Base-by-base conservation (phyloP, 495 filamentous ascomycete species). In the Aspergillus sclerotiicarbonarius region DNA sequence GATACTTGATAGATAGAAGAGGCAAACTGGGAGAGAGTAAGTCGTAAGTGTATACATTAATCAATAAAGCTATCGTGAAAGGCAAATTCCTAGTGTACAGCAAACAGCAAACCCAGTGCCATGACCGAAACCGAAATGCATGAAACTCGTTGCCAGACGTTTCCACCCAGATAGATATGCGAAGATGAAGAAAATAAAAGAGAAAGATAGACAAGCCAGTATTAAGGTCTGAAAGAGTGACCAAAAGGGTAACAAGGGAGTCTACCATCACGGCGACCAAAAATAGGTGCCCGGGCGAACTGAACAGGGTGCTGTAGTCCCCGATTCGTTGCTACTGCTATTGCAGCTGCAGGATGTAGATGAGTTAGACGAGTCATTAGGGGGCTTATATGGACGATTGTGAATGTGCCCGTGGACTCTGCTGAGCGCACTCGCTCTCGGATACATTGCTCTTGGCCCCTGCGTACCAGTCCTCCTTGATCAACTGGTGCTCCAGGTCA, bases 391-490 rank as follows among this genome's bases (percentile, higher is more conserved):
- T 66, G 20, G 60, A 63, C 45, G 58, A 51, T 45, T 60, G 61
- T 21, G 54, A 45, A 43, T 59, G 58, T 37, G 53, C 37, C 51
- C 60, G 62, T 37, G 55, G 46, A 19, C 48, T 60, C 56, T 64
- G 66, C 54, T 73, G 54, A 20, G 67, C 68, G 56, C 76, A 79
- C 20, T 74, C 70, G 50, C 70, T 69, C 9, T 52, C 47, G 39
- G 37, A 47, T 46, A 64, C 64, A 31, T 59, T 59, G 58, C 59
- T 66, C 66, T 71, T 67, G 19, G 53, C 54, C 7, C 81, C 84
- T 20, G 67, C 68, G 71, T 96, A 96, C 84, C 88, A 96, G 12
- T 90, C 91, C 9, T 81, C 86, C 1, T 83, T 71, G 50, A 87
- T 80, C 54, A 97, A 67, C 15, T 70, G 68, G 50, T 65, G 61